Conservation (phyloP, 805 yeast genomes). For the Ogataea pignaliae region DNA sequence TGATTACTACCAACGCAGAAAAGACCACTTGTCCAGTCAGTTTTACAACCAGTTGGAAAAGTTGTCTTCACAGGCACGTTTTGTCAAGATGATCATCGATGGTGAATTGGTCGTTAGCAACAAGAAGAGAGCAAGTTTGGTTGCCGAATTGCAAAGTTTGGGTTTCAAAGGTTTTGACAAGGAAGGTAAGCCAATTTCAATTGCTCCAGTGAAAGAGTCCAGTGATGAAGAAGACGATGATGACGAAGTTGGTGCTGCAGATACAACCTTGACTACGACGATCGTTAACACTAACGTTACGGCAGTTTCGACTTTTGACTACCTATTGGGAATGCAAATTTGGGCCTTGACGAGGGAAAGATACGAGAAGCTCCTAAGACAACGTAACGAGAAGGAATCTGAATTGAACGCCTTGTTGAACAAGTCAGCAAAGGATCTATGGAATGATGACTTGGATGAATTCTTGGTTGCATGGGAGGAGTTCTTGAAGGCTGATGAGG, state of each 20-base stretch:
- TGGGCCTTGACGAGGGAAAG: conserved; percentile 92
- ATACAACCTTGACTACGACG: conserved; percentile 38
- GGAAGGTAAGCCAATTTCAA: conserved; percentile 57
- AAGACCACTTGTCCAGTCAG: conserved; percentile 68
- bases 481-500: conserved; percentile 63
- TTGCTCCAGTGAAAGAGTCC: conserved; percentile 35
- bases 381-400: conserved; percentile 65
- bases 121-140: conserved; percentile 60
- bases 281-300: conserved; percentile 42
- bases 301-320: conserved; percentile 68
- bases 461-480: conserved; percentile 64
- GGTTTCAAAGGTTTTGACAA: conserved; percentile 78
- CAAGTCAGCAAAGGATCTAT: conserved; percentile 77
- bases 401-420: conserved; percentile 65
- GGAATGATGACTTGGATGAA: conserved; percentile 78
- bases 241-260: conserved; percentile 31
- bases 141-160: conserved; percentile 54
- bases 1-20: conserved; percentile 87
- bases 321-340: conserved; percentile 84
- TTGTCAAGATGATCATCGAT: conserved; percentile 86
- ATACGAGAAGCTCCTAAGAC: conserved; percentile 72
- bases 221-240: conserved; percentile 45
- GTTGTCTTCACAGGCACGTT: conserved; percentile 79
- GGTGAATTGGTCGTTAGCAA: conserved; percentile 66
- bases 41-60: conserved; percentile 72